Evolutionary conservation across 2,329 filamentous ascomycete species (phyloP).

Genomic region (Fusarium citri): DNA sequence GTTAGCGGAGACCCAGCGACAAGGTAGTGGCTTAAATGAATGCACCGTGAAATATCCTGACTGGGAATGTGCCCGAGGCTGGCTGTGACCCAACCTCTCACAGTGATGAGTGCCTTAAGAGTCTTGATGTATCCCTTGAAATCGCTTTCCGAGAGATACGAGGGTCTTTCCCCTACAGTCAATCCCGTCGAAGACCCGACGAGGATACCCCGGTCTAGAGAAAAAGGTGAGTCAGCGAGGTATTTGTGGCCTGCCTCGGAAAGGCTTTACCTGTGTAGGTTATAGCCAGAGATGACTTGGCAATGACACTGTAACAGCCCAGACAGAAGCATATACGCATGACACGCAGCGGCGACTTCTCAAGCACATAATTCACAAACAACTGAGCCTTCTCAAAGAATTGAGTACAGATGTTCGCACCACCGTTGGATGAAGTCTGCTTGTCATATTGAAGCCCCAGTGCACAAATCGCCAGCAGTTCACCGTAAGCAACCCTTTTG

Average conservation of each 20-base stretch:
- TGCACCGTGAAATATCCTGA: not conserved
- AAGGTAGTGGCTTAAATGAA: not conserved
- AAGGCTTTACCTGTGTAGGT: not conserved
- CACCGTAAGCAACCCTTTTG: not conserved
- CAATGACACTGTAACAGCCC: not conserved
- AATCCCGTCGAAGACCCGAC: not conserved
- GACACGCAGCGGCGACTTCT: not conserved
- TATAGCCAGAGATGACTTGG: not conserved
- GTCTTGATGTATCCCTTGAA: not conserved
- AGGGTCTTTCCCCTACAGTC: fast-evolving
- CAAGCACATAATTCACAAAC: not conserved
- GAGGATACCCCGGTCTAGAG: not conserved
- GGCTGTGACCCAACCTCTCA: not conserved
- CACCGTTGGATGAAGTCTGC: fast-evolving
- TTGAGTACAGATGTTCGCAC: not conserved
- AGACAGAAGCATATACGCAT: not conserved
- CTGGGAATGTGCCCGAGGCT: not conserved
- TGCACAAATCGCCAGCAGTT: not conserved
- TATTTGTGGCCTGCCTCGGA: no score
- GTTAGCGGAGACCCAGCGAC: fast-evolving
- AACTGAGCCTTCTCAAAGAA: not conserved
- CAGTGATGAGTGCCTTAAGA: fast-evolving
- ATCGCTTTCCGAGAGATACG: fast-evolving
- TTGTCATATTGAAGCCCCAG: not conserved
- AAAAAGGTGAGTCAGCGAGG: not conserved